A percentile compares a stretch with the other conserved stretches of the same genome.
Evolutionary conservation across 1,139 yeast genomes (phyloP).

Genomic region (Yamadazyma oceani): DNA sequence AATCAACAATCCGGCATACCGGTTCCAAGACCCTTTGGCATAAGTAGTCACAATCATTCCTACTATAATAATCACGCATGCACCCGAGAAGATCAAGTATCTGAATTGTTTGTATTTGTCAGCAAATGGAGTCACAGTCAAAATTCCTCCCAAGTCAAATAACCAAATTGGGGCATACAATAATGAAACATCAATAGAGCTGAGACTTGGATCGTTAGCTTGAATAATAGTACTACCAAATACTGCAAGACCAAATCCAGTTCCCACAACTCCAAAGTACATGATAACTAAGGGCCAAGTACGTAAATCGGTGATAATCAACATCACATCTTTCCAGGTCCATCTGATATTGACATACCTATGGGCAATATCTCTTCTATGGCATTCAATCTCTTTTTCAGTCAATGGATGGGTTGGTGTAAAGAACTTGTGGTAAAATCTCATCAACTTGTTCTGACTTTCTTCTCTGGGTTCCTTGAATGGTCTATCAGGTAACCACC

Average conservation of each 20-base stretch:
- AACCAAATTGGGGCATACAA: constrained; percentile 90
- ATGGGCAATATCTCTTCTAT: constrained; percentile 61
- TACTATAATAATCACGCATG: constrained; percentile 65
- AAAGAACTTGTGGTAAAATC: constrained; percentile 24
- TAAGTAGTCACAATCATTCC: constrained; percentile 78
- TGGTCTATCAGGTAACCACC: constrained; percentile 88
- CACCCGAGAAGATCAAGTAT: constrained; percentile 58
- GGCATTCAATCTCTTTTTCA: constrained; percentile 53
- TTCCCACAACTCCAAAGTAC: constrained; percentile 93
- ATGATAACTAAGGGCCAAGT: constrained; percentile 81
- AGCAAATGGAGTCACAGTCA: constrained; percentile 75
- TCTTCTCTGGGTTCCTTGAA: constrained; percentile 18
- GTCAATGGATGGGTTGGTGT: constrained; percentile 54
- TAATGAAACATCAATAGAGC: constrained; percentile 70
- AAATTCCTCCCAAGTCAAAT: constrained; percentile 77
- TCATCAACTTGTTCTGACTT: constrained; percentile 13
- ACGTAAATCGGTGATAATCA: constrained; percentile 61
- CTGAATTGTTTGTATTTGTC: constrained; percentile 63
- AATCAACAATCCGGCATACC: constrained; percentile 76
- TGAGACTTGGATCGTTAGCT: constrained; percentile 59
- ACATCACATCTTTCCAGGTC: constrained; percentile 59
- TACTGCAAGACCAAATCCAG: constrained; percentile 82
- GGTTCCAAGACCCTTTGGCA: constrained; percentile 72
- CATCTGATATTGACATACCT: constrained; percentile 45
- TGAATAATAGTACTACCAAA: constrained; percentile 82